Conservation (phyloP, 305 asterid species). For the Fraxinus latifolia region DNA sequence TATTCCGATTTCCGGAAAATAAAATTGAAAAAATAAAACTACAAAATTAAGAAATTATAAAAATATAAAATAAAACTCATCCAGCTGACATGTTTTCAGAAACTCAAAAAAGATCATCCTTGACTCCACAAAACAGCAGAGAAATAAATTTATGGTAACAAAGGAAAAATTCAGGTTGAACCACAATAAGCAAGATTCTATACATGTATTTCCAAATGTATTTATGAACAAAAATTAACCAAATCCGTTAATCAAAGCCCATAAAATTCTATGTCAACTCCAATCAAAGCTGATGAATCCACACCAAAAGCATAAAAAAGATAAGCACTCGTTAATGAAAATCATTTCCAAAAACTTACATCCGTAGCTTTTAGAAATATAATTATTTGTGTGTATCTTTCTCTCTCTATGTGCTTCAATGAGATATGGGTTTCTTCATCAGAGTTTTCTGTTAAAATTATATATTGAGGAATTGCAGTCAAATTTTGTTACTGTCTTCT, state of each 20-base stretch:
- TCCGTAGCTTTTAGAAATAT: constrained; percentile 21
- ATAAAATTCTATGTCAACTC: constrained; percentile 18
- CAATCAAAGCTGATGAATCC: constrained; percentile 28
- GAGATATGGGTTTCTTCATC: constrained; percentile 24
- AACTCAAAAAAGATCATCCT: constrained; percentile 18
- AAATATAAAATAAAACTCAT: not conserved
- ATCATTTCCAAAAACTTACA: constrained; percentile 31
- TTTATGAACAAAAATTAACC: not conserved
- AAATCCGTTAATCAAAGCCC: constrained; percentile 12
- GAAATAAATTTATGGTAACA: constrained; percentile 3
- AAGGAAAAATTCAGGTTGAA: constrained; percentile 24
- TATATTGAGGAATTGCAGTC: constrained; percentile 20
- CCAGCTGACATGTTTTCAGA: constrained; percentile 8
- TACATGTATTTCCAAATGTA: constrained; percentile 5
- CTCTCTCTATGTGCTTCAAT: constrained; percentile 13
- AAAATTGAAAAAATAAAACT: not conserved
- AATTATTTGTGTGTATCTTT: not conserved
- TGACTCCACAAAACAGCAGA: constrained; percentile 26
- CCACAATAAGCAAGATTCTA: constrained; percentile 21
- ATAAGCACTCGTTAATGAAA: constrained; percentile 10
- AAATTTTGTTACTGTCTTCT: constrained; percentile 20
- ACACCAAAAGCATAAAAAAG: constrained; percentile 20
- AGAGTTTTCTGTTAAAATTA: not conserved
- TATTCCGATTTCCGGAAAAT: not conserved
- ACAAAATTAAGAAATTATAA: not conserved